These are phyloP conservation scores for Violaceomyces palustris DNA, from an alignment of 1,284 basidiomycete genomes.

Conservation along the genomic window DNA sequence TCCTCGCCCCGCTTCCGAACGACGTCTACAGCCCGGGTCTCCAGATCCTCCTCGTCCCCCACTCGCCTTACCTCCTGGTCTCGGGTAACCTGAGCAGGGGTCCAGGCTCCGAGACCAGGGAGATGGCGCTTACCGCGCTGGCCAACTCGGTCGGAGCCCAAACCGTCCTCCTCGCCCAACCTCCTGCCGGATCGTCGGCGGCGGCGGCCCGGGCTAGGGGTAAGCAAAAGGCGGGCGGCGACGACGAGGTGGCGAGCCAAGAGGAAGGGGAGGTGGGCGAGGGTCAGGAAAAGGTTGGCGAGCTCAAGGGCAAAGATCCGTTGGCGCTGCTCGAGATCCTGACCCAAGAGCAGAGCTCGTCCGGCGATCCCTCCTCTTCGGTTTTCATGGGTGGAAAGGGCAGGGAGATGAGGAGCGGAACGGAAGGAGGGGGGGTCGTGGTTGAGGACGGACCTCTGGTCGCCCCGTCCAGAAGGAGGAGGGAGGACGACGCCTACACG, in stretches of 20 bases:
- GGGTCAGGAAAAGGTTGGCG: slow-evolving; percentile 28
- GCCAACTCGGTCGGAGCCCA: slow-evolving; percentile 21
- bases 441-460: slow-evolving; percentile 35
- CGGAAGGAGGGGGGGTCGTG: slow-evolving; percentile 7
- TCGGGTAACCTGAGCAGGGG: slow-evolving; percentile 23
- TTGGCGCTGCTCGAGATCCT: slow-evolving; percentile 26
- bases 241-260: slow-evolving; percentile 9
- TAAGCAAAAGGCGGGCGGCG: slow-evolving; percentile 5
- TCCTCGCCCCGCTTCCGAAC: slow-evolving; percentile 13
- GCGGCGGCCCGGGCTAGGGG: background rate
- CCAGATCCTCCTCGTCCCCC: slow-evolving; percentile 27
- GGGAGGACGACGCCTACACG: slow-evolving; percentile 14
- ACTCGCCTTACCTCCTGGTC: slow-evolving; percentile 25
- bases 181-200: slow-evolving; percentile 6
- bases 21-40: slow-evolving; percentile 27
- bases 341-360: slow-evolving; percentile 13
- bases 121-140: slow-evolving; percentile 26
- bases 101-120: slow-evolving; percentile 9
- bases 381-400: slow-evolving; percentile 23
- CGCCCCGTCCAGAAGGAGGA: slow-evolving; percentile 18
- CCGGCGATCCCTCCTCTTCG: background rate
- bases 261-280: slow-evolving; percentile 24
- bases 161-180: slow-evolving; percentile 19
- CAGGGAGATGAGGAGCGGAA: slow-evolving; percentile 17
- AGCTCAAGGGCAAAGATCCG: slow-evolving; percentile 32